Evolutionary conservation across 2,329 filamentous ascomycete species (phyloP), one percentile per base, ranked within the genome.

Genomic region (Amphichorda felina): DNA sequence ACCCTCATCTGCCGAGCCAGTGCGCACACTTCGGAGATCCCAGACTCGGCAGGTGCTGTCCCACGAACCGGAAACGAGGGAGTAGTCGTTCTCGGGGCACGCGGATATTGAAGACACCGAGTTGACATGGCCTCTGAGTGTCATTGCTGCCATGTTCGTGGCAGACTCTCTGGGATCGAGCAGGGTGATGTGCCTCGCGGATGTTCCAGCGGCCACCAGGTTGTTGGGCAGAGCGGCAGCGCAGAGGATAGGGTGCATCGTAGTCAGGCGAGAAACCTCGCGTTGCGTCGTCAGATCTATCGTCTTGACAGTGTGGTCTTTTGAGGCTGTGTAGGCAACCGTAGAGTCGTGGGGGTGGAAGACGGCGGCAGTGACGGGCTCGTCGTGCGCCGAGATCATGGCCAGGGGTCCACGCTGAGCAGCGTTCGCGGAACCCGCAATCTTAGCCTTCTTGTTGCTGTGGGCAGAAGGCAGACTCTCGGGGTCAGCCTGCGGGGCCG

Each of bases 41-140:
- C 91, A 98, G 33, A 98, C 78, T 35, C 87, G 75, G 50, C 85
- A 91, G 2, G 86, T 94, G 24, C 89, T 87, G 56, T 98, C 91
- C 57, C 94, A 84, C 31, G 82, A 83, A n/a, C 76, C 89, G 22
- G 82, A 91, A 0, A 89, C 84, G 8, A 98, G 69, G n/a, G 82
- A 77, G 60, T 88, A 85, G 42, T 79, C 75, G 50, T 80, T 88
- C 28, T 75, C 70, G 6, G 72, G 76, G 27, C 62, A 65, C 8
- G 63, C 53, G 2, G 56, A 51, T 22, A 78, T 48, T 7, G 62
- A 63, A 2, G 66, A 63, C 14, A 79, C 67, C 62, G 73, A 73
- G 62, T 94, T 94, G 40, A 76, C 76, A 61, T 96, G 89, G 1
- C 89, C 89, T 24, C 86, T 75, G 15, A 95, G 73, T n/a, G 86